Evolutionary conservation across 2,329 filamentous ascomycete genomes (phyloP).

Genomic region (Paraphaeosphaeria sporulosa): DNA sequence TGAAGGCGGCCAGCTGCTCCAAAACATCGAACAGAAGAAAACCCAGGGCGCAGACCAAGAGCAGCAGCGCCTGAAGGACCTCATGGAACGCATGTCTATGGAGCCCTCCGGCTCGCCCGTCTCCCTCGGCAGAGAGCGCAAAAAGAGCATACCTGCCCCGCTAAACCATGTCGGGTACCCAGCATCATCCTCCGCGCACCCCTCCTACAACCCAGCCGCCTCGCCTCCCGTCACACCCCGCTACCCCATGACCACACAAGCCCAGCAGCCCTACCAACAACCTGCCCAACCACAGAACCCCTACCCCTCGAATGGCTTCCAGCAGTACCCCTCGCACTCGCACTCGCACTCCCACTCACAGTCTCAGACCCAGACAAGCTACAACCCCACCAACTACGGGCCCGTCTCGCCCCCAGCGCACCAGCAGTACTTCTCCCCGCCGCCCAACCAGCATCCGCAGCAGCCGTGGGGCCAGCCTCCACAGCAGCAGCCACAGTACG

Average conservation of each 20-base stretch:
- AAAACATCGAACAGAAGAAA: slow-evolving; percentile 84
- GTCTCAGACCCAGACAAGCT: slow-evolving; percentile 37
- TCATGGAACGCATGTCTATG: slow-evolving; percentile 97
- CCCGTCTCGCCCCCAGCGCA: slow-evolving; percentile 63
- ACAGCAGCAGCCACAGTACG: slow-evolving; percentile 55
- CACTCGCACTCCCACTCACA: slow-evolving; percentile 28
- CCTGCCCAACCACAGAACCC: slow-evolving; percentile 32
- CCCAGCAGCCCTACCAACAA: slow-evolving; percentile 38
- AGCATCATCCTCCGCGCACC: slow-evolving; percentile 42
- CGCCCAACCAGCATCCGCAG: slow-evolving; percentile 52
- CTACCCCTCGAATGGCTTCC: slow-evolving; percentile 34
- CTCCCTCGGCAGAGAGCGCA: slow-evolving; percentile 42
- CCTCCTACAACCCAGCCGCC: slow-evolving; percentile 61
- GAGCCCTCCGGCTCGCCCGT: slow-evolving; percentile 58
- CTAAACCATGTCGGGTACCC: slow-evolving; percentile 44
- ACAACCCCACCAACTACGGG: slow-evolving; percentile 58
- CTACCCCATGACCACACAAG: slow-evolving; percentile 48
- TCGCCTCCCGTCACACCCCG: slow-evolving; percentile 57
- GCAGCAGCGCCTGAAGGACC: slow-evolving; percentile 80
- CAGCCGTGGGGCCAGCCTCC: slow-evolving; percentile 62
- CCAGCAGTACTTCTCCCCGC: slow-evolving; percentile 63
- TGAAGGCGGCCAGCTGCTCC: slow-evolving; percentile 88
- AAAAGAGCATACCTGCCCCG: slow-evolving; percentile 51
- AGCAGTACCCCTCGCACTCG: slow-evolving; percentile 27
- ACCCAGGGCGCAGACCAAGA: slow-evolving; percentile 80